Percentiles rank a stretch among this genome's conserved stretches.
Conservation (phyloP, 2,329 filamentous ascomycete genomes). For the Botryotinia globosa region DNA sequence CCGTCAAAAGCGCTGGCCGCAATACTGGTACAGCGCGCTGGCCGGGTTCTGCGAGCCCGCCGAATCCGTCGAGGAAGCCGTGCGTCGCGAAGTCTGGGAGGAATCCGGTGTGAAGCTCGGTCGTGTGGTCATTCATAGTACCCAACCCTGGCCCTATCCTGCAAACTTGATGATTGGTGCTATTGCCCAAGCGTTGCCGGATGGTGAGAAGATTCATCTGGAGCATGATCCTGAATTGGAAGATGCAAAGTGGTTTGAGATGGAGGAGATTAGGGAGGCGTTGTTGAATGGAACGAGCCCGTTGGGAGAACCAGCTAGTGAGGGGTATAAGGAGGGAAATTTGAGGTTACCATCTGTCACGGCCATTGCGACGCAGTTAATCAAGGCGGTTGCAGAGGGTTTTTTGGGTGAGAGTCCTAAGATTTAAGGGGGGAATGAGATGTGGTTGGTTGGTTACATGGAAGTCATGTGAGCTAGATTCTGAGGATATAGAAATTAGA, state of each 20-base stretch:
- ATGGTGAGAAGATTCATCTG: conserved; percentile 76
- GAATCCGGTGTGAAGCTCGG: conserved; percentile 76
- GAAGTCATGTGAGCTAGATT: conserved; percentile 13
- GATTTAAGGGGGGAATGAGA: conserved; percentile 24
- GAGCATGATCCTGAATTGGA: conserved; percentile 90
- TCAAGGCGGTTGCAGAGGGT: conserved; percentile 70
- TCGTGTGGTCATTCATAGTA: conserved; percentile 76
- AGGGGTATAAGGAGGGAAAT: conserved; percentile 71
- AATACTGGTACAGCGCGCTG: conserved; percentile 83
- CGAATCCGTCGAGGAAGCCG: conserved; percentile 81
- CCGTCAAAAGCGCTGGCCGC: conserved; percentile 78
- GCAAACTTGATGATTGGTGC: conserved; percentile 84
- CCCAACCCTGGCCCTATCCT: conserved; percentile 85
- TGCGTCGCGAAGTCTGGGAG: conserved; percentile 82
- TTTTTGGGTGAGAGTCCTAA: conserved; percentile 51
- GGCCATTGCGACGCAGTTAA: conserved; percentile 88
- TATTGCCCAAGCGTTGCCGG: conserved; percentile 78
- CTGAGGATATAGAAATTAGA: background rate
- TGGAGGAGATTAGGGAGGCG: conserved; percentile 78
- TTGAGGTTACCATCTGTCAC: conserved; percentile 79
- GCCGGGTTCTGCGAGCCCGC: conserved; percentile 84
- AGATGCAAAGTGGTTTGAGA: conserved; percentile 80
- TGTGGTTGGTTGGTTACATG: background rate
- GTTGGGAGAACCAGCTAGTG: conserved; percentile 61
- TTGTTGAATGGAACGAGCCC: conserved; percentile 64